A percentile compares a stretch with the other conserved stretches of the same genome.
Conservation (phyloP, 352 stramenopile species). For the Saprolegnia diclina region DNA sequence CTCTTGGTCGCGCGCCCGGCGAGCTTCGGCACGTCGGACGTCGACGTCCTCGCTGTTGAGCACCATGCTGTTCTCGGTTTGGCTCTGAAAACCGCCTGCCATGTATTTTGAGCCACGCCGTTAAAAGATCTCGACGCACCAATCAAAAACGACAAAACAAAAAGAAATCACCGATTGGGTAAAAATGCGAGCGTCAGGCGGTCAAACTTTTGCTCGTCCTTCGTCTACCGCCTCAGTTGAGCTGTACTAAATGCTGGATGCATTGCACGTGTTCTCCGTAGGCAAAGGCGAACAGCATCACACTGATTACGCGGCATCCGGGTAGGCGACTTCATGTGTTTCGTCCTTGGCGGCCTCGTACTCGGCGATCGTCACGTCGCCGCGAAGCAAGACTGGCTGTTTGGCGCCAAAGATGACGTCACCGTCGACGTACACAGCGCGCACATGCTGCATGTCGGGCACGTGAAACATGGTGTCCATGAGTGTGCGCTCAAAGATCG, state of each 20-base stretch:
- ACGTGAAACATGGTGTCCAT: constrained; percentile 97
- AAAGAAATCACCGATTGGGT: background rate
- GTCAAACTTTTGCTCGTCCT: too few species aligned
- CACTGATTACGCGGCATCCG: constrained; percentile 17
- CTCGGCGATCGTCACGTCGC: constrained; percentile 56
- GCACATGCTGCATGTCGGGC: constrained; percentile 87
- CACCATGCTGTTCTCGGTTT: constrained; percentile 21
- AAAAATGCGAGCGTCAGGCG: too few species aligned
- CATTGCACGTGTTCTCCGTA: too few species aligned
- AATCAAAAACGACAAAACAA: background rate
- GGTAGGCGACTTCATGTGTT: constrained; percentile 40
- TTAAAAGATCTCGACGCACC: background rate
- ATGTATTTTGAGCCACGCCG: background rate
- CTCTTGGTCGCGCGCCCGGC: constrained; percentile 56
- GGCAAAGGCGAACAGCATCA: too few species aligned
- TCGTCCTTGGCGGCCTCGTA: constrained; percentile 70
- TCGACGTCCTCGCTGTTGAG: constrained; percentile 38
- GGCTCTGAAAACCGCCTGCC: background rate
- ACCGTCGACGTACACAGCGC: constrained; percentile 92
- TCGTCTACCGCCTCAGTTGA: too few species aligned
- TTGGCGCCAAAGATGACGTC: constrained; percentile 85
- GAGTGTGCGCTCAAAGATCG: constrained; percentile 92
- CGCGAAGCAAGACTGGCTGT: constrained; percentile 85
- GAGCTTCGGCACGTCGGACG: constrained; percentile 47
- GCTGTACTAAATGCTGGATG: too few species aligned